phyloP scores from a whole-genome alignment of 441 rosid genomes.

The Populus hybrid region DNA sequence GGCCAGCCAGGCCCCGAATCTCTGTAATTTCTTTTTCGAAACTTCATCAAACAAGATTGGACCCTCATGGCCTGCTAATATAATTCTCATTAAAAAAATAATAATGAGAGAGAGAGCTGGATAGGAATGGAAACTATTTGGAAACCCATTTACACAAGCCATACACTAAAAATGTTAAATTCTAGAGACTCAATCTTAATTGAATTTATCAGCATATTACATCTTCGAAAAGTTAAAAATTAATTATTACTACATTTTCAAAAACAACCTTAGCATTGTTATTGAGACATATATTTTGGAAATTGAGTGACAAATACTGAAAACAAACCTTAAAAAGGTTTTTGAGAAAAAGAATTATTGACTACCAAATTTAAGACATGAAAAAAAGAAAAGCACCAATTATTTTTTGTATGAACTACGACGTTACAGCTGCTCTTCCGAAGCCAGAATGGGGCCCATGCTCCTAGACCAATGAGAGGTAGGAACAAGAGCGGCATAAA shows the following conservation, averaged over 20 bases:
- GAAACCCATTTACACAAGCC: background rate
- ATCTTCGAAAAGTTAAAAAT: too few species aligned
- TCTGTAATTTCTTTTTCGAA: background rate
- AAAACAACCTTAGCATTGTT: too few species aligned
- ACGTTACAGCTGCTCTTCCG: background rate
- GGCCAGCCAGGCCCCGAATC: background rate
- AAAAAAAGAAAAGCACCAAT: too few species aligned
- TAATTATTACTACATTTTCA: too few species aligned
- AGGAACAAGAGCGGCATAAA: background rate
- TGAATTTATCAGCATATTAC: too few species aligned
- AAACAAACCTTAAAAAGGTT: too few species aligned
- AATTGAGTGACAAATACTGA: too few species aligned
- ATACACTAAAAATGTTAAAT: background rate
- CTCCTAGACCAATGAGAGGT: background rate
- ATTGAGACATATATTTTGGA: too few species aligned
- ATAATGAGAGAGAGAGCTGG: background rate
- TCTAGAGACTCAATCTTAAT: too few species aligned
- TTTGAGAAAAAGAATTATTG: too few species aligned
- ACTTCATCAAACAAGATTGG: background rate
- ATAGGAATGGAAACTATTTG: background rate
- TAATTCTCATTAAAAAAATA: background rate
- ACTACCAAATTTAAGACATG: too few species aligned
- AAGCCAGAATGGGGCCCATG: background rate
- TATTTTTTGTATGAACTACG: background rate
- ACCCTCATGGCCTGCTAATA: background rate